Conservation (phyloP, 768 basidiomycete species). For the Porphyrellus cyaneotinctus region DNA sequence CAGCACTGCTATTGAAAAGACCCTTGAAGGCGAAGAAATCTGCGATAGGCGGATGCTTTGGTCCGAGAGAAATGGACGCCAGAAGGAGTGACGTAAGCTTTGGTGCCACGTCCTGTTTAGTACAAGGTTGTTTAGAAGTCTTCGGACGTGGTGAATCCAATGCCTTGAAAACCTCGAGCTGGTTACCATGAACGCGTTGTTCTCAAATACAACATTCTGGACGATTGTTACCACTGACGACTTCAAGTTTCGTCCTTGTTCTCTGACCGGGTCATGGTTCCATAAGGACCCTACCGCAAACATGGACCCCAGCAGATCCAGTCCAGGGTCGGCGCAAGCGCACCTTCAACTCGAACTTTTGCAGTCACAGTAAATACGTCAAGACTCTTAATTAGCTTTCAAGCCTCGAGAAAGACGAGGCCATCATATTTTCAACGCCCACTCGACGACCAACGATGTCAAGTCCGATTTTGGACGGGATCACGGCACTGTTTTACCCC, state of each 20-base stretch:
- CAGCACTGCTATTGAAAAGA: too few relatives aligned
- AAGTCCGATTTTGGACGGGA: conserved; percentile 7
- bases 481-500: conserved; percentile 8
- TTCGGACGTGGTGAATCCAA: background rate
- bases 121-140: background rate
- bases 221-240: background rate
- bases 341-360: background rate
- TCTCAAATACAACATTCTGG: background rate
- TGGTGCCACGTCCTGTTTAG: background rate
- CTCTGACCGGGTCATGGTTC: background rate
- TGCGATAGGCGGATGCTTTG: too few relatives aligned
- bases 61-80: too few relatives aligned
- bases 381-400: background rate
- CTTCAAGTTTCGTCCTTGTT: background rate
- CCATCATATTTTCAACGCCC: background rate
- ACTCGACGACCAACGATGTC: background rate
- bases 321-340: background rate
- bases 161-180: background rate
- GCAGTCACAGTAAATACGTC: background rate
- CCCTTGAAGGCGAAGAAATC: too few relatives aligned
- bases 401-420: background rate
- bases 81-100: too few relatives aligned
- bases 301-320: background rate
- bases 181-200: background rate
- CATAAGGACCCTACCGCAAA: background rate